Evolutionary conservation across 257 asterid genomes (phyloP).

Genomic region (Salvia splendens): DNA sequence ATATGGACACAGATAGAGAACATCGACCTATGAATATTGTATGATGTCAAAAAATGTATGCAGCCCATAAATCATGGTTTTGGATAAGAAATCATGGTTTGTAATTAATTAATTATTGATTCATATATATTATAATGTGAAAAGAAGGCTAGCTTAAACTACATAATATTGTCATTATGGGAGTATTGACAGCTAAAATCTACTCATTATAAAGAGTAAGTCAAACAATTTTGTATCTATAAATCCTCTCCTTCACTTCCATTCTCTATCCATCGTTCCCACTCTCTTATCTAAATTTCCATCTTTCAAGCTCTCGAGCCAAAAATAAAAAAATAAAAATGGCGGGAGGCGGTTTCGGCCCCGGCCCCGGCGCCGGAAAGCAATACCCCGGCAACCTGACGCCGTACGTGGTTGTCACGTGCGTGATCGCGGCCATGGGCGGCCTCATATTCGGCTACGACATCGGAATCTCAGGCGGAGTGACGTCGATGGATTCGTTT

Average conservation of each 20-base stretch:
- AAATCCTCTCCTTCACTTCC: slow-evolving; percentile 31
- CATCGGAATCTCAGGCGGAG: slow-evolving; percentile 94
- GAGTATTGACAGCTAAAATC: slow-evolving; percentile 45
- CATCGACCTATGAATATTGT: no score
- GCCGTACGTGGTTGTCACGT: slow-evolving; percentile 63
- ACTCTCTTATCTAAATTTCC: background rate
- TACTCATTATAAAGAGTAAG: slow-evolving; percentile 17
- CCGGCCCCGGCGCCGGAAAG: slow-evolving; percentile 54
- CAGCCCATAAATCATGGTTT: no score
- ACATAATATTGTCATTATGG: slow-evolving; percentile 7
- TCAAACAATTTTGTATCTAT: slow-evolving; percentile 38
- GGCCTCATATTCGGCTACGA: slow-evolving; percentile 91
- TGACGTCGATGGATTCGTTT: slow-evolving; percentile 81
- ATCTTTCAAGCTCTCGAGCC: background rate
- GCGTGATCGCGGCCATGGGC: slow-evolving; percentile 90
- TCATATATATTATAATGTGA: background rate
- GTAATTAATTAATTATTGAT: background rate
- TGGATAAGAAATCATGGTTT: no score
- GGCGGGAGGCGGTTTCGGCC: slow-evolving; percentile 78
- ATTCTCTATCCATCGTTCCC: background rate
- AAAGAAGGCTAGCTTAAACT: background rate
- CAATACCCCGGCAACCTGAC: slow-evolving; percentile 75
- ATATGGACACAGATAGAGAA: no score
- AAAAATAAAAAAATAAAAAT: slow-evolving; percentile 30
- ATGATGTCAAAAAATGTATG: no score